Base-by-base conservation (phyloP, 192 early-diverging fungal genomes). In the Podila verticillata region DNA sequence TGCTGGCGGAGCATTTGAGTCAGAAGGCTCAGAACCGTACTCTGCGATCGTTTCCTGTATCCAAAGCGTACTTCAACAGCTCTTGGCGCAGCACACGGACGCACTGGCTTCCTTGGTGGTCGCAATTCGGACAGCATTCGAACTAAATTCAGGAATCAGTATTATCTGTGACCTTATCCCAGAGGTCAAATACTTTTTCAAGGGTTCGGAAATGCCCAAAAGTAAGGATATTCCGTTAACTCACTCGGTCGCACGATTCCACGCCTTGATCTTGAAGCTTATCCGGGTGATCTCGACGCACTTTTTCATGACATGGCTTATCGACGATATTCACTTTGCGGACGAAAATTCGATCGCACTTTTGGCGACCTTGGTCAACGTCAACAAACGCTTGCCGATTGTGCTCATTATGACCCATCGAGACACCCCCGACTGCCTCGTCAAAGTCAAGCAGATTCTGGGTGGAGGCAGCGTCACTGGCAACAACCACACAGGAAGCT, bases 291-390 rank as follows among this genome's bases (percentile, higher is more conserved):
- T 80, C 5, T 80, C 77, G 44, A 80, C 77, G 0, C 77, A 80
- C 35, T 80, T 80, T n/a, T 80, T 80, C 32, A 80, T 80, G 77
- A 80, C 77, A 12, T 80, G 77, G 77, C 56, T 80, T 3, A 80
- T 80, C 26, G 77, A 80, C 47, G 77, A 80, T 51, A 72, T 80
- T 9, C 69, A 80, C 34, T 68, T 72, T 35, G 77, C 77, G 22
- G 77, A 80, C 49, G 77, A 80, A 60, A 80, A 80, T 48, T 80
- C 77, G 20, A 72, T 80, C 24, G 60, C 77, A 7, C 34, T 80
- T 1, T 36, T 80, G 44, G 58, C 70, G 0, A 72, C 70, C 2
- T 56, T 80, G 32, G 77, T 80, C 13, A 80, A 80, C 35, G 77
- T 72, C 9, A 72, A 62, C 47, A 80, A 72, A 26, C 77, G 70